These are phyloP conservation scores for Fusarium citri DNA, from an alignment of 2,329 filamentous ascomycete genomes.

Conservation along the genomic window DNA sequence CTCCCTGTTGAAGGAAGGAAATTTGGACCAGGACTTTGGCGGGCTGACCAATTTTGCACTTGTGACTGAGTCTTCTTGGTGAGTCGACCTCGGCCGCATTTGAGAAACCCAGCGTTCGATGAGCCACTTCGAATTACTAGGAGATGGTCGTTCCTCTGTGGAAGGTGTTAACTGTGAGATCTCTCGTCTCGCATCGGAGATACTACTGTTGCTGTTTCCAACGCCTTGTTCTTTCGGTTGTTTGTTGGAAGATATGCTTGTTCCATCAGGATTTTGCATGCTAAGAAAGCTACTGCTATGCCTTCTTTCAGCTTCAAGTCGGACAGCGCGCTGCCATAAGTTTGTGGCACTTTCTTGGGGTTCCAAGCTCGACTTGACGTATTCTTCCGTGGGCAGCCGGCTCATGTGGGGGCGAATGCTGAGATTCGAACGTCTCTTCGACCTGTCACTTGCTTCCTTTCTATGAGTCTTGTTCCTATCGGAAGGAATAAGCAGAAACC, in stretches of 20 bases:
- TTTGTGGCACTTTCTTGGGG: slow-evolving; percentile 42
- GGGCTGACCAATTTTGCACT: slow-evolving; percentile 26
- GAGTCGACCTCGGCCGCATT: slow-evolving; percentile 21
- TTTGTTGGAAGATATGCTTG: neutral
- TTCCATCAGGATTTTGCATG: slow-evolving; percentile 3
- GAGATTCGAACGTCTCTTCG: slow-evolving; percentile 31
- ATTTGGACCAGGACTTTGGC: slow-evolving; percentile 52
- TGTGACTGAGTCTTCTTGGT: neutral
- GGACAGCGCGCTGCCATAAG: slow-evolving; percentile 46
- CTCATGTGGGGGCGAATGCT: slow-evolving; percentile 33
- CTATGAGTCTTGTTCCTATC: neutral
- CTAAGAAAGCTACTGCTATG: slow-evolving; percentile 22
- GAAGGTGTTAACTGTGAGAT: slow-evolving; percentile 25
- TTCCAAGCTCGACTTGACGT: slow-evolving; percentile 17
- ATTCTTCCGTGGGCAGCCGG: slow-evolving; percentile 12
- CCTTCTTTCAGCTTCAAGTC: slow-evolving; percentile 41
- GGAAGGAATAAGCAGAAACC: neutral
- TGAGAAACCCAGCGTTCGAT: slow-evolving; percentile 39
- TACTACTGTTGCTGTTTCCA: slow-evolving; percentile 7
- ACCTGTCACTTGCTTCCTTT: slow-evolving; percentile 15
- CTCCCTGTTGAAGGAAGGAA: slow-evolving; percentile 48
- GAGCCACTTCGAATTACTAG: slow-evolving; percentile 26
- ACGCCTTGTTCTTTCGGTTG: slow-evolving; percentile 2
- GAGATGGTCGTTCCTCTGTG: slow-evolving; percentile 24
- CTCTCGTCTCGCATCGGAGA: slow-evolving; percentile 4